Percentiles rank a stretch among this genome's conserved stretches.
These are phyloP conservation scores for Thelonectria blattea DNA, from an alignment of 2,329 filamentous ascomycete genomes.

Conservation along the genomic window DNA sequence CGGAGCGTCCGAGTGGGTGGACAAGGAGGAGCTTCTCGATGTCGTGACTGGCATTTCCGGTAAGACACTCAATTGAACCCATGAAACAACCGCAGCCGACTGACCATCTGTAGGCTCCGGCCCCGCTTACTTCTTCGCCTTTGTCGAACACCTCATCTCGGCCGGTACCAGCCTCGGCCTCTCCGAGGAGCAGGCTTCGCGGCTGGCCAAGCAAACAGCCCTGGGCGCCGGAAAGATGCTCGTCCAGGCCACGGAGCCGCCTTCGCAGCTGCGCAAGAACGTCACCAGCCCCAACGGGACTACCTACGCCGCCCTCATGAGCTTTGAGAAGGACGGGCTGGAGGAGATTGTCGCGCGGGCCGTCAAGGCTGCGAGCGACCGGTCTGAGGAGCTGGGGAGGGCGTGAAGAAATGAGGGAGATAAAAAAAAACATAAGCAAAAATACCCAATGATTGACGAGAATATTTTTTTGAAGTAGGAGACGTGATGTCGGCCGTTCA, in stretches of 20 bases:
- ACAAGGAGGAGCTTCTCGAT: conserved; percentile 55
- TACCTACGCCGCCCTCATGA: conserved; percentile 55
- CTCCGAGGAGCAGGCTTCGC: conserved; percentile 54
- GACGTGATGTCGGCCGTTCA: not conserved
- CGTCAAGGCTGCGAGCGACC: conserved; percentile 53
- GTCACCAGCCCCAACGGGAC: conserved; percentile 61
- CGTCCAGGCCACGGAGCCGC: conserved; percentile 52
- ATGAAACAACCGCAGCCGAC: too few species aligned
- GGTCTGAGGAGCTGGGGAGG: conserved; percentile 53
- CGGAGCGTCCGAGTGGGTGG: conserved; percentile 56
- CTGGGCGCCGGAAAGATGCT: conserved; percentile 59
- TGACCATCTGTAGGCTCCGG: conserved; percentile 49
- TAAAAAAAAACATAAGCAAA: not conserved
- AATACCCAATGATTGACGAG: not conserved
- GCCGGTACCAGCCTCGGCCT: conserved; percentile 53
- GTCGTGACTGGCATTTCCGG: conserved; percentile 58
- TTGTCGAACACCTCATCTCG: conserved; percentile 57
- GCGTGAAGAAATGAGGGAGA: conserved; percentile 26
- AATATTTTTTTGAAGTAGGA: not conserved
- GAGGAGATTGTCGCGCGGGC: conserved; percentile 51
- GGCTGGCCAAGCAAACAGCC: conserved; percentile 57
- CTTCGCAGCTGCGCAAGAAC: conserved; percentile 55
- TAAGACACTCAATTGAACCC: conserved; percentile 32
- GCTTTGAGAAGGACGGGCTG: conserved; percentile 53
- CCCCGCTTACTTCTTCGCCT: conserved; percentile 59